Base-by-base conservation (phyloP, 768 basidiomycete species). In the Serendipita sp. region DNA sequence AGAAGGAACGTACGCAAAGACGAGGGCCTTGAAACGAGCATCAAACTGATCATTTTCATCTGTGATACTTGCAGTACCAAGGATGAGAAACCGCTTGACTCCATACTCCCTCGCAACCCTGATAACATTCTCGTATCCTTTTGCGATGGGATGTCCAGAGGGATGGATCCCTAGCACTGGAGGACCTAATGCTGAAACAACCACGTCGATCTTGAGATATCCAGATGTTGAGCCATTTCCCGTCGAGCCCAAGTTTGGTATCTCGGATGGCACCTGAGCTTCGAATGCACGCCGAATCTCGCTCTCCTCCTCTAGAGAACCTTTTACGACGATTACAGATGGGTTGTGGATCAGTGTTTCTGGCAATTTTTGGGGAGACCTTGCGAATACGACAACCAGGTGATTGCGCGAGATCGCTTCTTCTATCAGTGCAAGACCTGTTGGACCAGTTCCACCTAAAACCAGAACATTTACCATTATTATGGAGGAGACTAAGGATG, bases 171-270 rank as follows among this genome's bases (percentile, higher is more conserved):
- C 67, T 44, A 68, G 71, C 15, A 80, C 66, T 40, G 65, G 65
- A 13, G 81, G 86, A 2, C 87, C 86, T 0, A 88, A 78, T 0
- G 83, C 81, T 52, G 85, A 87, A 31, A 88, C 70, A 29, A 89
- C 81, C 16, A 36, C 55, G 34, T 60, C 55, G 55, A 60, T 34
- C 34, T 60, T 60, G 34, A 60, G 23, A 11, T 11, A 11, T 27
- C 18, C 15, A 16, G 55, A 36, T 11, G 34, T 27, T 2, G 10
- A 27, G 27, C 48, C 16, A 5, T 8, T 31, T 52, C 4, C 16
- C n/a, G 6, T 52, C 48, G 48, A 6, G 5, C n/a, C n/a, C 29
- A 8, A 5, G 5, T 52, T 52, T 16, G 29, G n/a, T 18, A 18
- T 18, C 44, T 31, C 29, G 48, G 48, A 5, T 23, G 48, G 81